Base-by-base conservation (phyloP, 352 stramenopile species). In the Phytophthora sp. region DNA sequence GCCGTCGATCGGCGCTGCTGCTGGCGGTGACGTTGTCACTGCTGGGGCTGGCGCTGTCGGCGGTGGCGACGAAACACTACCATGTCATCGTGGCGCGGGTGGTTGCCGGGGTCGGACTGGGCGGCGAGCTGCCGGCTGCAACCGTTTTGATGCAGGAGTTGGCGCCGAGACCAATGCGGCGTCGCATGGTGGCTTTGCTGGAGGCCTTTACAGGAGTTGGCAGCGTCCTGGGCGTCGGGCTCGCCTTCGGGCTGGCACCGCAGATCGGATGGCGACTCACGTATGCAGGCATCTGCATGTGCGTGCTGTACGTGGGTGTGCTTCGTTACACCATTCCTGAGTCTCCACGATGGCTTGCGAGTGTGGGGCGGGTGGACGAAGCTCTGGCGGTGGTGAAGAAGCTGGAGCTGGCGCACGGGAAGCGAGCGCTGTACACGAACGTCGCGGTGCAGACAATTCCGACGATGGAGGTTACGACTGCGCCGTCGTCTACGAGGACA, bases 311-410 rank as follows among this genome's bases (percentile, higher is more conserved):
- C 27, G 52, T 35, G 4, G 38, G 50, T 2, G 45, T 58, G 28
- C 21, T 62, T 24, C 62, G 66, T 12, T 45, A 67, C 17, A 27
- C 24, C 12, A 21, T 76, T 15, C 66, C 66, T 5, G 70, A 76
- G 35, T 79, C 70, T 13, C 70, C 70, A 18, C 72, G 53, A 28
- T 76, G 70, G 70, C 62, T 79, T 20, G 61, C 55, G 20, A 64
- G 44, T 51, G 55, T 71, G 3, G 62, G 62, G 9, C 50, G 52
- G 1, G 51, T 35, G 18, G 38, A 73, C n/a, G 55, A 79, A 49
- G 70, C 70, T 15, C 9, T 72, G 9, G 24, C 30, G 1, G 49
- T 66, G 8, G 37, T 79, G 30, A 51, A 56, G 15, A 65, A 61
- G 26, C 32, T 82, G n/a, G 73, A 82, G 34, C 12, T 18, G 10